Percentiles rank a stretch among this genome's conserved stretches.
Conservation (phyloP, 2,329 filamentous ascomycete species). For the Sphaerulina vaccinii region DNA sequence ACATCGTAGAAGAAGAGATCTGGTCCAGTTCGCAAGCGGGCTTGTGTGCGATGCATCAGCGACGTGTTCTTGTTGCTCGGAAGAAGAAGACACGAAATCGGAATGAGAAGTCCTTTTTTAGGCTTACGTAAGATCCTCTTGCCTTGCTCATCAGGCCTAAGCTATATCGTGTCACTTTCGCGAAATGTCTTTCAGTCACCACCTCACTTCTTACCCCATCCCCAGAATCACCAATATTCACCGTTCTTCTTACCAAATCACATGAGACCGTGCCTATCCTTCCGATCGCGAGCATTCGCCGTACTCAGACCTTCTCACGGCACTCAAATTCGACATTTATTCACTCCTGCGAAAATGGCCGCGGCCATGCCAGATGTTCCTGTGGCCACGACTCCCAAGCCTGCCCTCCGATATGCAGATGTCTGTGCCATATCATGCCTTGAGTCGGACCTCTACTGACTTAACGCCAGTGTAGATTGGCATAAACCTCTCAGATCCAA, state of each 20-base stretch:
- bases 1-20: too few relatives aligned
- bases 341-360: constrained; percentile 2
- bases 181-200: neutral
- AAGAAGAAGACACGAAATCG: too few relatives aligned
- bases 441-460: constrained; percentile 4
- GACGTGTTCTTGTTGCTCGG: too few relatives aligned
- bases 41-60: too few relatives aligned
- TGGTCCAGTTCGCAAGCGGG: too few relatives aligned
- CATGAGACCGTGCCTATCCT: neutral
- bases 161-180: neutral
- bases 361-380: neutral
- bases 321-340: neutral
- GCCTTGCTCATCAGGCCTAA: too few relatives aligned
- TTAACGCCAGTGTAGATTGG: constrained; percentile 60
- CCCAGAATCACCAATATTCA: too few relatives aligned
- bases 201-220: neutral
- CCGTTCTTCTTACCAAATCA: neutral
- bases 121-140: too few relatives aligned
- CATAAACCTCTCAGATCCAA: constrained; percentile 92
- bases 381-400: neutral
- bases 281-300: neutral
- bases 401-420: constrained; percentile 23
- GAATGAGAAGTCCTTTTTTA: too few relatives aligned
- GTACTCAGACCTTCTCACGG: neutral
- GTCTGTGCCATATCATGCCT: constrained; percentile 18